Evolutionary conservation across 176 grass and related monocot species (phyloP), one percentile per base, ranked within the genome.

Genomic region (Microstegium vimineum): DNA sequence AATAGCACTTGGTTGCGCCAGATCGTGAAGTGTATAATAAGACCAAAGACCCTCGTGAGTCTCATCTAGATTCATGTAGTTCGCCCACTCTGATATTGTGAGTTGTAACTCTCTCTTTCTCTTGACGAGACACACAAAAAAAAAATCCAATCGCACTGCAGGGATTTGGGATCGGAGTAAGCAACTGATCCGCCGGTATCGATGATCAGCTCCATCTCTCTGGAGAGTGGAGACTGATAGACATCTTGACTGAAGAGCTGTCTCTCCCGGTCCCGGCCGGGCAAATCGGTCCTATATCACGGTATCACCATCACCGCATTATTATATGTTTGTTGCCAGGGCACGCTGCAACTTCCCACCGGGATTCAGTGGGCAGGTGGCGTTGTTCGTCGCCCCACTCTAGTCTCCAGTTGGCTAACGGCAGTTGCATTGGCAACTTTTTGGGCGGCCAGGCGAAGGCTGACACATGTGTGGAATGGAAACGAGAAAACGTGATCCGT

Each of bases 371-470:
- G 45, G 35, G 78, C 49, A 11, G 69, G 57, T 84, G 75, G 40
- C 28, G 46, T 45, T 67, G 70, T 56, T 61, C 69, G 69, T 76
- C 76, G 52, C 37, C 26, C 32, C 49, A 52, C 77, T 81, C 82
- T 64, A 43, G 22, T 51, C 79, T 23, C 32, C 18, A 3, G 56
- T 33, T 83, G 65, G 80, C 74, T 57, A 43, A 4, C 34, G 23
- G 43, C 22, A 20, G 54, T 59, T 59, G 54, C 54, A 16, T 65
- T 43, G 68, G 15, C 8, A 33, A 64, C 63, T 71, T 88, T 52
- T 65, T 34, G 37, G 38, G 30, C 78, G 2, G 31, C 80, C 74
- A 61, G 12, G 52, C 16, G 18, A 42, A 43, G 26, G 10, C 28
- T 1, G 65, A 77, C 79, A 72, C 38, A 34, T 80, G 70, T 46